Conservation (phyloP, 345 rosid species). For the Bruguiera parviflora region DNA sequence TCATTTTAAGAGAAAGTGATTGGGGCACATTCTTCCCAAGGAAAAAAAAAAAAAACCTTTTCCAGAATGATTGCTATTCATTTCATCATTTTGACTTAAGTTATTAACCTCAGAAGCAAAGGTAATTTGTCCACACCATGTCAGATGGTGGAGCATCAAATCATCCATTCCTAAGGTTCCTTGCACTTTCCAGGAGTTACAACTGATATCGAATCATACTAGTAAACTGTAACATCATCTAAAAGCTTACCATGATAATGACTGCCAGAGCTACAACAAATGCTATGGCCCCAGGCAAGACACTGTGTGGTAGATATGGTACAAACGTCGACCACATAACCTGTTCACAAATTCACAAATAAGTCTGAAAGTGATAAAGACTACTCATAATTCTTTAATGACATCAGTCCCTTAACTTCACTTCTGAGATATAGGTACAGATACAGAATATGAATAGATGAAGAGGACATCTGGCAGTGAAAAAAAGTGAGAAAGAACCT, state of each 20-base stretch:
- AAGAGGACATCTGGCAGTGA: not conserved
- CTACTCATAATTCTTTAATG: not conserved
- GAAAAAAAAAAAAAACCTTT: not conserved
- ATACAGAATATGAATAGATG: not conserved
- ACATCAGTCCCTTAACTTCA: not conserved
- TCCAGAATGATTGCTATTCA: not conserved
- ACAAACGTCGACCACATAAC: conserved; percentile 95
- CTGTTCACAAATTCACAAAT: conserved; percentile 31
- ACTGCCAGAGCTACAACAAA: conserved; percentile 57
- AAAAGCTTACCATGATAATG: conserved; percentile 65
- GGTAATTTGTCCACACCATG: not conserved
- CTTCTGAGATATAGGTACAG: not conserved
- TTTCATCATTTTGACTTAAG: not conserved
- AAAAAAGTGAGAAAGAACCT: conserved; percentile 37
- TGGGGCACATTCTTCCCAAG: no score
- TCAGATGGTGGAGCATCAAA: not conserved
- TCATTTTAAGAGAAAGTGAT: not conserved
- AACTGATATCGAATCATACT: not conserved
- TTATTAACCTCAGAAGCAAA: conserved; percentile 6
- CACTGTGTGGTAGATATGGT: conserved; percentile 61
- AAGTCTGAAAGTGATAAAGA: conserved; percentile 1
- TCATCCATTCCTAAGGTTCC: not conserved
- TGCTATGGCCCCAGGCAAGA: conserved; percentile 63
- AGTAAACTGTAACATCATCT: not conserved
- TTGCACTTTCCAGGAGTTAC: not conserved